A percentile compares a stretch with the other conserved stretches of the same genome.
Conservation (phyloP, 805 yeast genomes). For the Saturnispora halmiae region DNA sequence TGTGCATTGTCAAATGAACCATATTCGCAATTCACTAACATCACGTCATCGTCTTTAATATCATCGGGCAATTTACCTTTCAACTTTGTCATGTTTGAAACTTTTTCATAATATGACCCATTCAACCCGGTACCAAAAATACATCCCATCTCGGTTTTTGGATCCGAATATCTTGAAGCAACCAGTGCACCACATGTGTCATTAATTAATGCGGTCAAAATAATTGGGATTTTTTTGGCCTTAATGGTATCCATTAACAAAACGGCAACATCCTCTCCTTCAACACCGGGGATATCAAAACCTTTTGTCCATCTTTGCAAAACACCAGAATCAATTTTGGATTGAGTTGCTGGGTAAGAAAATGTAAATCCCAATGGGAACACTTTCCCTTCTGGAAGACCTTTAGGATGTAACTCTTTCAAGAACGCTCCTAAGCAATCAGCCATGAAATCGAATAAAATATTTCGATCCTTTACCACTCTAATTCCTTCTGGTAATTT, state of each 20-base stretch:
- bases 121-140: conserved; percentile 98
- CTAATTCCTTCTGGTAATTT: conserved; percentile 71
- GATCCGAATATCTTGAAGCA: conserved; percentile 91
- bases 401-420: conserved; percentile 58
- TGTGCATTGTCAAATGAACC: conserved; percentile 97
- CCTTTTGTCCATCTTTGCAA: conserved; percentile 99
- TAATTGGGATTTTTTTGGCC: conserved; percentile 64
- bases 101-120: conserved; percentile 89
- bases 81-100: conserved; percentile 71
- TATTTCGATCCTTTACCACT: conserved; percentile 65
- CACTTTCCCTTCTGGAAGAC: conserved; percentile 41
- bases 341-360: conserved; percentile 84
- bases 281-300: conserved; percentile 89
- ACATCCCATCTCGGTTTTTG: conserved; percentile 88
- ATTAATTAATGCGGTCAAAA: conserved; percentile 88
- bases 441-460: conserved; percentile 84
- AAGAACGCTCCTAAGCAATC: conserved; percentile 69
- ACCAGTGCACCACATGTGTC: conserved; percentile 97
- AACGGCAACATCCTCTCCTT: conserved; percentile 91
- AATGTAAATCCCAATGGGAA: conserved; percentile 93
- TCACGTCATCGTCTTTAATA: conserved; percentile 56
- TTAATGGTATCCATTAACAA: conserved; percentile 72
- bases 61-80: conserved; percentile 64
- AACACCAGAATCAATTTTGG: conserved; percentile 74
- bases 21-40: conserved; percentile 98